Base-by-base conservation (phyloP, 1,284 basidiomycete species). In the Naganishia liquefaciens region DNA sequence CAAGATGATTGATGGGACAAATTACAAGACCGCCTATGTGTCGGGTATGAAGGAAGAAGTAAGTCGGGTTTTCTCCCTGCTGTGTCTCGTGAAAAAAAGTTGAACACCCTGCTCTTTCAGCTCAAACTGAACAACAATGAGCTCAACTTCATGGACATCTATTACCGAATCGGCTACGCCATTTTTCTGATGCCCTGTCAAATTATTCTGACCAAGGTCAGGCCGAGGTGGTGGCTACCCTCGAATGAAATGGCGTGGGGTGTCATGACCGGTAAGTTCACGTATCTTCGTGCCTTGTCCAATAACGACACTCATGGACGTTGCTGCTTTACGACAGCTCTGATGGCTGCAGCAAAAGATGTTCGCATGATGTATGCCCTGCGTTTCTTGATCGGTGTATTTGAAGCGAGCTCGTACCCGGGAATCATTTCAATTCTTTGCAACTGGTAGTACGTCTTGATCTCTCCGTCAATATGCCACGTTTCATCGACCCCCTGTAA, bases 31-130 rank as follows among this genome's bases (percentile, higher is more conserved):
- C 3, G 76, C 75, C 19, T 77, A 77, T 62, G 88, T 91, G 19
- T 89, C 87, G 4, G 90, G 89, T 3, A 90, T 92, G 89, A 86
- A 84, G 69, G 87, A 91, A 75, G 88, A 88, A 21, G 63, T 64
- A 55, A 0, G 54, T 54, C 23, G 5, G 9, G 42, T 67, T 86
- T 89, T 84, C 74, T 81, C 46, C 21, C 33, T 19, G 44, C n/a
- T 46, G 27, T 65, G 13, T 43, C 30, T 25, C 25, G 17, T 5
- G 37, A n/a, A 28, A 10, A 25, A n/a, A 28, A 10, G n/a, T 15
- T 28, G 27, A 5, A 19, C 3, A 21, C 39, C 30, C 39, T 19
- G n/a, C 40, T 37, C 21, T n/a, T n/a, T 3, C 52, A 66, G 64
- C n/a, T 66, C 23, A 51, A 55, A 13, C 27, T 66, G 37, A 58